These are phyloP conservation scores for Acacia crassicarpa DNA, from an alignment of 306 rosid species.

Conservation along the genomic window DNA sequence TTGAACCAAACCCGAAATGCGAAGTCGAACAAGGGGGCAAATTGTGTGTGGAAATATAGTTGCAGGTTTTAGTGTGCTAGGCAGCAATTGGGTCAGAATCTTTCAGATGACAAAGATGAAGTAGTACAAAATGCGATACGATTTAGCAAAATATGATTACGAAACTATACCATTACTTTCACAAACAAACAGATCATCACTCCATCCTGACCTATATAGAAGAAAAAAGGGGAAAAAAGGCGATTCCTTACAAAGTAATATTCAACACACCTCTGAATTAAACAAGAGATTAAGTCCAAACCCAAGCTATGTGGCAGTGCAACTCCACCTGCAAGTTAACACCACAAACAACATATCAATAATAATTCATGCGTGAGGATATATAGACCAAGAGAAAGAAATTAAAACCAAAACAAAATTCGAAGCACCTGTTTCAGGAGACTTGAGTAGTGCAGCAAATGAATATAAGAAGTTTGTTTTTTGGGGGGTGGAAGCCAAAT, in stretches of 20 bases:
- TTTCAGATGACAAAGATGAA: slow-evolving; percentile 35
- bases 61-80: slow-evolving; percentile 9
- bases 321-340: slow-evolving; percentile 72
- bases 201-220: slow-evolving; percentile 53
- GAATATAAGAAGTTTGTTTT: slow-evolving; percentile 37
- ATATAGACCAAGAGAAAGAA: not conserved
- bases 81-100: not conserved
- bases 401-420: slow-evolving; percentile 8
- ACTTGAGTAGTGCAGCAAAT: slow-evolving; percentile 57
- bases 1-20: not conserved
- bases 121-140: slow-evolving; percentile 34
- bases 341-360: slow-evolving; percentile 30
- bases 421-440: slow-evolving; percentile 66
- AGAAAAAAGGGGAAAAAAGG: slow-evolving; percentile 49
- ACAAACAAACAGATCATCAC: slow-evolving; percentile 75
- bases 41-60: not conserved
- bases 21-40: not conserved
- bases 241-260: slow-evolving; percentile 52
- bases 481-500: slow-evolving; percentile 57
- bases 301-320: slow-evolving; percentile 55
- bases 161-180: slow-evolving; percentile 59
- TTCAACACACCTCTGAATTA: slow-evolving; percentile 91
- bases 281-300: slow-evolving; percentile 69
- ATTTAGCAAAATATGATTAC: slow-evolving; percentile 49
- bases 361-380: slow-evolving; percentile 1